These are phyloP conservation scores for Podospora conica DNA, from an alignment of 495 filamentous ascomycete genomes.

Conservation along the genomic window DNA sequence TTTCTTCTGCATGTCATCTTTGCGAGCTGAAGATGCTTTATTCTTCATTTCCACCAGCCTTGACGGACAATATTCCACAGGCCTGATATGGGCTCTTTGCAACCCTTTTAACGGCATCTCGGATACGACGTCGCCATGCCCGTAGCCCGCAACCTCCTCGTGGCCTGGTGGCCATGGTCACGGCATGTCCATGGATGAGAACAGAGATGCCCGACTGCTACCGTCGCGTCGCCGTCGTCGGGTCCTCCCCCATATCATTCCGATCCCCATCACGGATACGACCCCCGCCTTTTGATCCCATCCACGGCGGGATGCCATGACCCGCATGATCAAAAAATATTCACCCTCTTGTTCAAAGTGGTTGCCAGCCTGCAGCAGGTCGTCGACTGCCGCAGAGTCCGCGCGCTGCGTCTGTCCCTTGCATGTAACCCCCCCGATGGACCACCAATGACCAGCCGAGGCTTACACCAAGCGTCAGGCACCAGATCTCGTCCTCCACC, in stretches of 20 bases:
- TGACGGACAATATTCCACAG: not conserved
- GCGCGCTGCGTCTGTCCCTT: not conserved
- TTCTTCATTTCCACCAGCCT: not conserved
- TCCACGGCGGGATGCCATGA: not conserved
- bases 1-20: not conserved
- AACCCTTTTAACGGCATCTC: not conserved
- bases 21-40: not conserved
- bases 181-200: too few species aligned
- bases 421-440: not conserved
- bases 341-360: not conserved
- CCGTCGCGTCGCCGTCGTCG: not conserved
- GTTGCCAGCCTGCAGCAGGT: not conserved
- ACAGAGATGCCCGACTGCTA: not conserved
- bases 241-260: not conserved
- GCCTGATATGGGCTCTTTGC: not conserved
- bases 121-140: not conserved
- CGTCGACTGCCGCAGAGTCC: not conserved
- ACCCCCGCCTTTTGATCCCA: not conserved
- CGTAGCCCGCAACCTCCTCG: not conserved
- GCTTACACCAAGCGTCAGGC: constrained; percentile 10
- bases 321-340: not conserved
- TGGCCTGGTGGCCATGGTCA: too few species aligned
- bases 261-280: not conserved
- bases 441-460: constrained; percentile 7
- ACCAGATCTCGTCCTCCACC: not conserved